Conservation (phyloP, 352 stramenopile species). For the Globisporangium rhizosaccharum region DNA sequence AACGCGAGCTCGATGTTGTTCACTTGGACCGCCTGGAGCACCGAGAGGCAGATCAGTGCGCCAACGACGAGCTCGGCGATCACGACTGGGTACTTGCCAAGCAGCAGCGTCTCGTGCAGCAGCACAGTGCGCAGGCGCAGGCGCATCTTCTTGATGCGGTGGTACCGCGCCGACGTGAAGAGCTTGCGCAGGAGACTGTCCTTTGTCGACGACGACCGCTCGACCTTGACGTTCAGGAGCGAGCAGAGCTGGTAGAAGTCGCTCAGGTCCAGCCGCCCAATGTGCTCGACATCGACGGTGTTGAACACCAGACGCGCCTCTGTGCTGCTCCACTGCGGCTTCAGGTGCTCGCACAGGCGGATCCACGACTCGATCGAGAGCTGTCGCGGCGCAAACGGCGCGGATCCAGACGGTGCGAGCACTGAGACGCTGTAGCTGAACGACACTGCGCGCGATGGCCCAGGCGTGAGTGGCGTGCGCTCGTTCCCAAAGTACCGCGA, state of each 20-base stretch:
- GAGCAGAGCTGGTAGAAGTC: slow-evolving; percentile 80
- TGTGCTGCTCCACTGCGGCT: slow-evolving; percentile 67
- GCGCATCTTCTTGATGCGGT: slow-evolving; percentile 50
- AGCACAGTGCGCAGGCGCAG: slow-evolving; percentile 44
- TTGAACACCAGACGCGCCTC: slow-evolving; percentile 78
- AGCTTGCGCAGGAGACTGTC: slow-evolving; percentile 34
- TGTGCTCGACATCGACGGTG: slow-evolving; percentile 63
- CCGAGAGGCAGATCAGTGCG: slow-evolving; percentile 66
- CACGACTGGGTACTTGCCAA: slow-evolving; percentile 63
- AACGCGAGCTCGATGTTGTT: slow-evolving; percentile 81
- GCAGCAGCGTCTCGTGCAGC: slow-evolving; percentile 56
- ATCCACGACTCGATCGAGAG: slow-evolving; percentile 77
- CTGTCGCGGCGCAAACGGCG: slow-evolving; percentile 37
- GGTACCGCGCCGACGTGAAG: slow-evolving; percentile 36
- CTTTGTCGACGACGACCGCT: slow-evolving; percentile 36
- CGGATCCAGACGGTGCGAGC: no score
- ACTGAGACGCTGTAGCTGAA: slow-evolving; percentile 29
- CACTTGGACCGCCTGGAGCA: slow-evolving; percentile 75
- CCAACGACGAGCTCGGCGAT: slow-evolving; percentile 70
- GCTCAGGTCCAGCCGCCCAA: slow-evolving; percentile 51
- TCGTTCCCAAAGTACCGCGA: slow-evolving; percentile 48
- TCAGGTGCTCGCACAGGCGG: slow-evolving; percentile 60
- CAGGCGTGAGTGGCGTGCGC: neutral
- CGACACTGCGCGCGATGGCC: slow-evolving; percentile 8
- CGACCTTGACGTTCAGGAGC: slow-evolving; percentile 64